These are phyloP conservation scores for Lactarius sp. DNA, from an alignment of 768 basidiomycete species.

Conservation along the genomic window DNA sequence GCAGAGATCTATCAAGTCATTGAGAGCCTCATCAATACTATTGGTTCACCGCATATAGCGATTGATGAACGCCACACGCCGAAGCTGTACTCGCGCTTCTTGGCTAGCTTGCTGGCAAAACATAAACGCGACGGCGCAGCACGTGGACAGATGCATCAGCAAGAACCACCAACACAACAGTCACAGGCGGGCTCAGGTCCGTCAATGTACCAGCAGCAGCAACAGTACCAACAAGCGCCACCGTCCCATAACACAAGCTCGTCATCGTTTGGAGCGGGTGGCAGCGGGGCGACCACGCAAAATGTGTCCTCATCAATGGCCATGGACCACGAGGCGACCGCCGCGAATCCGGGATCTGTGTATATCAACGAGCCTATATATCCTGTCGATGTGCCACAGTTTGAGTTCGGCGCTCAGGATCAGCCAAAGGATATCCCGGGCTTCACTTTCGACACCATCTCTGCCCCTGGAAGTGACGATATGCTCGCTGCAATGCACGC, in stretches of 20 bases:
- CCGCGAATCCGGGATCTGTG: neutral
- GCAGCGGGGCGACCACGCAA: neutral
- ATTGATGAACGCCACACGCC: conserved; percentile 81
- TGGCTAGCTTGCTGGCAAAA: conserved; percentile 63
- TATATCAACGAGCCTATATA: conserved; percentile 2
- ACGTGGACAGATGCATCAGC: conserved; percentile 14
- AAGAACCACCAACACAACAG: conserved; percentile 21
- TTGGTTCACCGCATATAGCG: conserved; percentile 64
- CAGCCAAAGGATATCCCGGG: conserved; percentile 5
- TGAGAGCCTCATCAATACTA: conserved; percentile 59
- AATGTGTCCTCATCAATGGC: neutral
- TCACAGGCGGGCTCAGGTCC: neutral
- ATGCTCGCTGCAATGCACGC: conserved; percentile 70
- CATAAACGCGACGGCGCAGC: conserved; percentile 30
- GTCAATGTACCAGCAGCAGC: conserved; percentile 8
- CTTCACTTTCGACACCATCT: conserved; percentile 21
- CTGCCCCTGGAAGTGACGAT: conserved; percentile 33
- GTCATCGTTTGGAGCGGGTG: neutral
- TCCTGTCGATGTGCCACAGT: conserved; percentile 1
- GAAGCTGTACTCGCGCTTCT: conserved; percentile 73
- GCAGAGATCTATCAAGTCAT: conserved; percentile 59
- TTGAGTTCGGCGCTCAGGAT: conserved; percentile 5
- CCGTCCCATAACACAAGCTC: neutral
- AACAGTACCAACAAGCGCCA: neutral
- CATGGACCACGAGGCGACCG: neutral